A percentile compares a stretch with the other conserved stretches of the same genome.
These are phyloP conservation scores for Hypoxylon fuscum DNA, from an alignment of 495 filamentous ascomycete species.

Conservation along the genomic window DNA sequence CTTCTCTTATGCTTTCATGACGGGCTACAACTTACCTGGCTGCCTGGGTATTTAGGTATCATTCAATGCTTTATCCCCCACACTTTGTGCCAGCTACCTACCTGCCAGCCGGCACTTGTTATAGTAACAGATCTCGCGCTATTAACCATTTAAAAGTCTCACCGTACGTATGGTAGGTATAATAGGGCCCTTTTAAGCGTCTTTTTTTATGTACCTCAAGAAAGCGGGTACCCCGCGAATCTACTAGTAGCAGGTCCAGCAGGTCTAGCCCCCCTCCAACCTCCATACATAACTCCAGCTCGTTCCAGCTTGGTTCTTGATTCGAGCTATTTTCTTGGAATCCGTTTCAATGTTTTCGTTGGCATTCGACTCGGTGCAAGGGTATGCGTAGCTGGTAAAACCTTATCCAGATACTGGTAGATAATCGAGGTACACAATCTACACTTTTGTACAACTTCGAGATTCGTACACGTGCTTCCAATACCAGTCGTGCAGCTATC, in stretches of 20 bases:
- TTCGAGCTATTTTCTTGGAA: background rate
- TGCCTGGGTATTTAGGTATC: background rate
- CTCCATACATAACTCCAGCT: no score
- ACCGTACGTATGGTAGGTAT: no score
- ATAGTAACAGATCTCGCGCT: background rate
- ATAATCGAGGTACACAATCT: background rate
- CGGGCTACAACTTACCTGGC: background rate
- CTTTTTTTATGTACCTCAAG: no score
- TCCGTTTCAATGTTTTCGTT: background rate
- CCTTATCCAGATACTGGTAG: background rate
- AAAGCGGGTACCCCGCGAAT: no score
- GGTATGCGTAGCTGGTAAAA: background rate
- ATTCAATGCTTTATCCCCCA: background rate
- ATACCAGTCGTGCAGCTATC: background rate
- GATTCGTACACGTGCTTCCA: constrained; percentile 1
- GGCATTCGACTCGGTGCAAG: background rate
- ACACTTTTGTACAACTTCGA: background rate
- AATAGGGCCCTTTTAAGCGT: no score
- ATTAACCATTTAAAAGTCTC: background rate
- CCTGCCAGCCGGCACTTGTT: background rate
- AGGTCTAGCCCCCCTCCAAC: no score
- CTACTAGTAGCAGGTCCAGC: no score
- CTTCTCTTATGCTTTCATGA: background rate
- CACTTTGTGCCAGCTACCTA: constrained; percentile 1
- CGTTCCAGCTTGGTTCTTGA: background rate